Conservation (phyloP, 2,329 filamentous ascomycete species). For the Epichloe festucae region DNA sequence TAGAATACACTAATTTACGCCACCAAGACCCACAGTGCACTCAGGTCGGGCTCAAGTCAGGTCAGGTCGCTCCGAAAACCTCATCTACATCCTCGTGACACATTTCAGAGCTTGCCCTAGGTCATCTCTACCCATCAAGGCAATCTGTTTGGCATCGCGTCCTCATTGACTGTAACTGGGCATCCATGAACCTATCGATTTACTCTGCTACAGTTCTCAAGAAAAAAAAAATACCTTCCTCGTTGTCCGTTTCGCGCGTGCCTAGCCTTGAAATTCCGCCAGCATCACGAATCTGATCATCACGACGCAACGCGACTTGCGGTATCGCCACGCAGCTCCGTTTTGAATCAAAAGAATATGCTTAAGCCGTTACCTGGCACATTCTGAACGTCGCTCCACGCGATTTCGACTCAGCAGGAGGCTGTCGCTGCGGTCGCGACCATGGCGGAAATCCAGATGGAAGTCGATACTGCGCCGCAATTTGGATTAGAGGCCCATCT, state of each 20-base stretch:
- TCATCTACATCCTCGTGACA: background rate
- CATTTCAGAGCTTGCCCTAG: background rate
- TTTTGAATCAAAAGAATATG: background rate
- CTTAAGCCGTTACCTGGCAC: background rate
- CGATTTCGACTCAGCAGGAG: background rate
- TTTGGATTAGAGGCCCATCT: slow-evolving; percentile 11
- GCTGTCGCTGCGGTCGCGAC: background rate
- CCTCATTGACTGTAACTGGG: background rate
- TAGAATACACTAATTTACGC: too few species aligned
- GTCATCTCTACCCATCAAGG: background rate
- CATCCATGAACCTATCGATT: background rate
- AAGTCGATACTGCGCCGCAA: slow-evolving; percentile 17
- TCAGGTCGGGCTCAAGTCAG: too few species aligned
- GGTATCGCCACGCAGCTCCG: background rate
- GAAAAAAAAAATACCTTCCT: background rate
- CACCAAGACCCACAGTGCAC: too few species aligned
- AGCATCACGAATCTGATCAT: background rate
- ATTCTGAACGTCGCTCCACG: background rate
- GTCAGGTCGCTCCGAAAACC: too few species aligned
- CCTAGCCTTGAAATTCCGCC: background rate
- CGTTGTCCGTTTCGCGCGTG: background rate
- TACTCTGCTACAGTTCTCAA: background rate
- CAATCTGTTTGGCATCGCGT: background rate
- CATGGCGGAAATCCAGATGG: slow-evolving; percentile 21
- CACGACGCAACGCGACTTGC: background rate